Evolutionary conservation across 2,329 filamentous ascomycete species (phyloP), one percentile per base, ranked within the genome.

Genomic region (Sarocladium brachiariae): DNA sequence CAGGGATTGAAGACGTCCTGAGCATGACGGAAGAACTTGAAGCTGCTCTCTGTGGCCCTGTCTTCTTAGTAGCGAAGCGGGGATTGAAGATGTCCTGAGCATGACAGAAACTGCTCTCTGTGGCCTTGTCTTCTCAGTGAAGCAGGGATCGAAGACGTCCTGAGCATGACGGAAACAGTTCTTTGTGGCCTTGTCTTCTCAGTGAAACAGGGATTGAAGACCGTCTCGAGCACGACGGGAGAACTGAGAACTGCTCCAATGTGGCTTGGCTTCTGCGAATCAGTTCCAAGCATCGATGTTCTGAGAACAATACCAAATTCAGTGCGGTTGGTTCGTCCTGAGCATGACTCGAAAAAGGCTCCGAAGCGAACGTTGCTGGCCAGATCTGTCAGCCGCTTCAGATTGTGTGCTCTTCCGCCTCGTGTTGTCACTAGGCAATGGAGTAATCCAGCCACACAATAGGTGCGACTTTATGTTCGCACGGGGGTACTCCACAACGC

Each of bases 71-170:
- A 30, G 27, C 13, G 27, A 30, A 0, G 89, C 95, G 72, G 96
- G 96, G 67, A 96, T 92, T 72, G 91, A 93, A 58, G 96, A 81
- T 30, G 27, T 30, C 27, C 27, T 30, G 27, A 30, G 27, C 49
- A 30, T 30, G 27, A 30, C 27, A 30, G 27, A 30, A 30, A 30
- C n/a, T 7, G 27, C 27, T 30, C 27, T 7, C 27, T 30, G 7
- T 30, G 27, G 27, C 27, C n/a, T 30, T 30, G 27, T 30, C 27
- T 30, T 13, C 27, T 30, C 27, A 13, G 27, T 30, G 7, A 30
- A 13, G 27, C 7, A 13, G 7, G 27, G 13, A 13, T 30, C 7
- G 13, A 7, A 13, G 27, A 7, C 27, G 27, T 30, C 27, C 27
- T 30, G 13, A 30, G 27, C 27, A 30, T 30, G 27, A 30, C 27